A percentile compares a stretch with the other conserved stretches of the same genome.
Evolutionary conservation across 768 basidiomycete species (phyloP).

Genomic region (Xerocomellus amylosporus): DNA sequence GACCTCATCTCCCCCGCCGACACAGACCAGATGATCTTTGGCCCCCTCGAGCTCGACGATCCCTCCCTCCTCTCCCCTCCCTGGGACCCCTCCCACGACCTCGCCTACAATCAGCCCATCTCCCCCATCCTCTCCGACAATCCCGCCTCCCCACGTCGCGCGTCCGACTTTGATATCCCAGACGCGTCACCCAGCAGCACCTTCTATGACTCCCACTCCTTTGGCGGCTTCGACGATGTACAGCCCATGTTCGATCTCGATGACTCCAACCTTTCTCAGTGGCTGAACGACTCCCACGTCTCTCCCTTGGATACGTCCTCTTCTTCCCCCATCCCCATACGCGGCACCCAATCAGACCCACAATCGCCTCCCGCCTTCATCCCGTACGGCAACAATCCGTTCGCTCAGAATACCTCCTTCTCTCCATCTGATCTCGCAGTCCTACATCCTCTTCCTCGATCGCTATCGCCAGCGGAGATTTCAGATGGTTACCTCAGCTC

Average conservation of each 20-base stretch:
- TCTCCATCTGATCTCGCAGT: slow-evolving; percentile 63
- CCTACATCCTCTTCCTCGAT: slow-evolving; percentile 59
- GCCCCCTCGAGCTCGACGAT: slow-evolving; percentile 35
- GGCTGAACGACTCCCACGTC: slow-evolving; percentile 62
- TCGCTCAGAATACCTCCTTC: slow-evolving; percentile 50
- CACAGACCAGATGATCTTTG: slow-evolving; percentile 35
- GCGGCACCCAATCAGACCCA: slow-evolving; percentile 41
- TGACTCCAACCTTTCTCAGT: slow-evolving; percentile 47
- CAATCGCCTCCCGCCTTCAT: slow-evolving; percentile 47
- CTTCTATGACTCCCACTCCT: slow-evolving; percentile 34
- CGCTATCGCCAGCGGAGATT: slow-evolving; percentile 55
- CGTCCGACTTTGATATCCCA: slow-evolving; percentile 39
- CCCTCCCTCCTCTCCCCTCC: slow-evolving; percentile 26
- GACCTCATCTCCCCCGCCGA: slow-evolving; percentile 35
- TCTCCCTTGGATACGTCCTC: slow-evolving; percentile 34
- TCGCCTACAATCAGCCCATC: slow-evolving; percentile 37
- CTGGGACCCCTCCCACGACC: slow-evolving; percentile 33
- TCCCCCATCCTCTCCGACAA: slow-evolving; percentile 41
- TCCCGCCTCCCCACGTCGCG: slow-evolving; percentile 40
- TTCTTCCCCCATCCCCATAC: slow-evolving; percentile 66
- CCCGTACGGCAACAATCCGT: slow-evolving; percentile 46
- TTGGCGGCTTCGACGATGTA: slow-evolving; percentile 32
- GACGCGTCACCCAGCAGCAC: slow-evolving; percentile 40
- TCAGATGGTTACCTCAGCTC: slow-evolving; percentile 46
- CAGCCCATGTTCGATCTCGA: slow-evolving; percentile 40